These are phyloP conservation scores for Ustilago shanxiensis DNA, from an alignment of 1,284 basidiomycete species.

Conservation along the genomic window DNA sequence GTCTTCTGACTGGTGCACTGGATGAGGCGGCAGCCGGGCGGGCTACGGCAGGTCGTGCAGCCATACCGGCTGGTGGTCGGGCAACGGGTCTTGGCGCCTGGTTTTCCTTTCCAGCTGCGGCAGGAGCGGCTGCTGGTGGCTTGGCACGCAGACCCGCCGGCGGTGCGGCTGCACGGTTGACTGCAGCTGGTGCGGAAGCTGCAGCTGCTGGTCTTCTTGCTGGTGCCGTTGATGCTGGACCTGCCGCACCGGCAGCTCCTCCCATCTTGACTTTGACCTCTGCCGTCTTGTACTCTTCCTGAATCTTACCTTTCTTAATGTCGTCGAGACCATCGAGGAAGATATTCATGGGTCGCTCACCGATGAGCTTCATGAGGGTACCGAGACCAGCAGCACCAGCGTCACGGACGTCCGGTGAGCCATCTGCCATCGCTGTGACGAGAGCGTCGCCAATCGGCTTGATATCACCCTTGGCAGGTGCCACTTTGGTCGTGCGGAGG, in stretches of 20 bases:
- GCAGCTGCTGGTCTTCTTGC: slow-evolving; percentile 25
- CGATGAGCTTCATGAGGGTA: slow-evolving; percentile 95
- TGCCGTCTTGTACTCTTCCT: slow-evolving; percentile 80
- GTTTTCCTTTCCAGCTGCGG: slow-evolving; percentile 41
- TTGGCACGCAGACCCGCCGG: slow-evolving; percentile 30
- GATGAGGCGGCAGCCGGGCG: slow-evolving; percentile 35
- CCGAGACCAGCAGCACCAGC: slow-evolving; percentile 90
- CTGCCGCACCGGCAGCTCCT: slow-evolving; percentile 22
- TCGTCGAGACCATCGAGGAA: slow-evolving; percentile 89
- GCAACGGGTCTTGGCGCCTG: slow-evolving; percentile 41
- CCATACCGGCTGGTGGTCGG: slow-evolving; percentile 23
- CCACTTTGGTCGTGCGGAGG: slow-evolving; percentile 76
- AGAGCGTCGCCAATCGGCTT: slow-evolving; percentile 87
- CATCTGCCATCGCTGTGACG: slow-evolving; percentile 84
- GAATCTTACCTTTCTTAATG: slow-evolving; percentile 90
- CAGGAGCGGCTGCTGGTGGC: slow-evolving; percentile 25
- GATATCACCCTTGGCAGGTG: slow-evolving; percentile 81
- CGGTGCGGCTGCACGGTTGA: slow-evolving; percentile 36
- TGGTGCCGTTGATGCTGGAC: slow-evolving; percentile 31
- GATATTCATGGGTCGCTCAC: slow-evolving; percentile 89
- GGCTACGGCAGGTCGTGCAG: slow-evolving; percentile 18
- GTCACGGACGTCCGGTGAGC: slow-evolving; percentile 88
- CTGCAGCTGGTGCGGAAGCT: slow-evolving; percentile 21
- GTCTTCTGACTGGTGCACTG: slow-evolving; percentile 70
- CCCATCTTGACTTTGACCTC: slow-evolving; percentile 61